phyloP scores from a whole-genome alignment of 2,329 filamentous ascomycete genomes.

The Metarhizium brunneum region DNA sequence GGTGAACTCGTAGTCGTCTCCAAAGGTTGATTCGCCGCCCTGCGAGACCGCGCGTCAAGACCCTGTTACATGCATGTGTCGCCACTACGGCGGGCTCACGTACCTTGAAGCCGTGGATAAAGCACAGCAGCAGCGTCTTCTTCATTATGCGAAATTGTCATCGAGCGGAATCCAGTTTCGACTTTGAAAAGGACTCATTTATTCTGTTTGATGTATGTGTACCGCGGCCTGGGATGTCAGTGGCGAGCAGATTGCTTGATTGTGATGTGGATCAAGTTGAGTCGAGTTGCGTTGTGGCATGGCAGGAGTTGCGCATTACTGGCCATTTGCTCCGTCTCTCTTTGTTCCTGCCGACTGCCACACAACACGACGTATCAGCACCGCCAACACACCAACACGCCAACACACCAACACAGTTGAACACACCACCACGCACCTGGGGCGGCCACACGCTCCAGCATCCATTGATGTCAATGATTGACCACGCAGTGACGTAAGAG shows the following conservation, averaged over 20 bases:
- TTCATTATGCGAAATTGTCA: slow-evolving; percentile 29
- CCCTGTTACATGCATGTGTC: not conserved
- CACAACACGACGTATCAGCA: too few species aligned
- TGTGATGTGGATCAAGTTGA: not conserved
- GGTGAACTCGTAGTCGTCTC: slow-evolving; percentile 56
- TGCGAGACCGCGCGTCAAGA: slow-evolving; percentile 19
- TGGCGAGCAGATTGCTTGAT: not conserved
- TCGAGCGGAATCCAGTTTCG: not conserved
- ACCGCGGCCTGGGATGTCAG: not conserved
- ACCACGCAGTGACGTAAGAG: too few species aligned
- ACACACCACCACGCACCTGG: too few species aligned
- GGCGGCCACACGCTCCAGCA: too few species aligned
- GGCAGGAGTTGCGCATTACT: too few species aligned
- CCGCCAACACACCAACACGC: too few species aligned
- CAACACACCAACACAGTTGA: too few species aligned
- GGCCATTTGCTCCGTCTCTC: too few species aligned
- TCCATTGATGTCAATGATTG: too few species aligned
- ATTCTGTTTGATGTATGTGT: not conserved
- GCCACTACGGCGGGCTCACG: slow-evolving; percentile 1
- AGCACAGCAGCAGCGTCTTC: slow-evolving; percentile 72
- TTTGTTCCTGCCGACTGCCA: too few species aligned
- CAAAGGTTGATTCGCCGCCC: slow-evolving; percentile 74
- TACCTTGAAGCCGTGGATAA: slow-evolving; percentile 84
- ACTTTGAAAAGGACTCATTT: not conserved
- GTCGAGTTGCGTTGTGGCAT: too few species aligned